Evolutionary conservation across 2,329 filamentous ascomycete species (phyloP).

Genomic region (Pseudocercospora crystallina): DNA sequence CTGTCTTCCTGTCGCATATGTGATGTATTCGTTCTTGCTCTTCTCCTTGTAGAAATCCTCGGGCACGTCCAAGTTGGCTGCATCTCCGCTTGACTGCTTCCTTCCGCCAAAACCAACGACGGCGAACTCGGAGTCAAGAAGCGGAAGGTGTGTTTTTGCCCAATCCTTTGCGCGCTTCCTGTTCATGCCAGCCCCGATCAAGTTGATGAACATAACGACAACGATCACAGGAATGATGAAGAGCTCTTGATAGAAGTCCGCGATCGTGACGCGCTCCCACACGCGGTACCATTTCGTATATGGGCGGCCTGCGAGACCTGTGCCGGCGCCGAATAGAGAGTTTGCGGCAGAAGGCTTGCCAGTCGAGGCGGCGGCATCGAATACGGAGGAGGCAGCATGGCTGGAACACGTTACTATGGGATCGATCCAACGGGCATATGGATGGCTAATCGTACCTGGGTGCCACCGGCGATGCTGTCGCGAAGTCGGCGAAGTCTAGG

Average conservation of each 20-base stretch:
- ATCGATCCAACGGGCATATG: too few relatives aligned
- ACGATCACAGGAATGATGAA: slow-evolving; percentile 74
- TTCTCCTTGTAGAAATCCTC: slow-evolving; percentile 76
- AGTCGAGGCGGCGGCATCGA: slow-evolving; percentile 43
- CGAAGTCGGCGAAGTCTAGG: slow-evolving; percentile 92
- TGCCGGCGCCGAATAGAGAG: slow-evolving; percentile 41
- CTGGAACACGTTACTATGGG: slow-evolving; percentile 17
- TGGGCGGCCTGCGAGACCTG: slow-evolving; percentile 54
- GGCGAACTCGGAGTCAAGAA: slow-evolving; percentile 79
- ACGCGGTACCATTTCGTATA: slow-evolving; percentile 97
- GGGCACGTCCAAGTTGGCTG: slow-evolving; percentile 41
- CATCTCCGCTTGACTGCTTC: slow-evolving; percentile 35
- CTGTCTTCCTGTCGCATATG: slow-evolving; percentile 87
- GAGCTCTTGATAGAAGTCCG: slow-evolving; percentile 86
- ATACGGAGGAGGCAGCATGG: slow-evolving; percentile 52
- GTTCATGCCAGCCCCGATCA: slow-evolving; percentile 79
- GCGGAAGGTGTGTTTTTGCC: slow-evolving; percentile 70
- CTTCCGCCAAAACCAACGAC: slow-evolving; percentile 73
- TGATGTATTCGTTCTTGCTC: slow-evolving; percentile 78
- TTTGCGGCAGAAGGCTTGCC: slow-evolving; percentile 22
- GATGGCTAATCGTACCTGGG: slow-evolving; percentile 23
- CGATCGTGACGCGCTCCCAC: slow-evolving; percentile 81
- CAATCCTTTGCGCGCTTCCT: slow-evolving; percentile 76
- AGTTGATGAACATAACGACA: slow-evolving; percentile 73
- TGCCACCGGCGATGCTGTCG: slow-evolving; percentile 66